Evolutionary conservation across 768 basidiomycete genomes (phyloP).

Genomic region (Ramaria sp.): DNA sequence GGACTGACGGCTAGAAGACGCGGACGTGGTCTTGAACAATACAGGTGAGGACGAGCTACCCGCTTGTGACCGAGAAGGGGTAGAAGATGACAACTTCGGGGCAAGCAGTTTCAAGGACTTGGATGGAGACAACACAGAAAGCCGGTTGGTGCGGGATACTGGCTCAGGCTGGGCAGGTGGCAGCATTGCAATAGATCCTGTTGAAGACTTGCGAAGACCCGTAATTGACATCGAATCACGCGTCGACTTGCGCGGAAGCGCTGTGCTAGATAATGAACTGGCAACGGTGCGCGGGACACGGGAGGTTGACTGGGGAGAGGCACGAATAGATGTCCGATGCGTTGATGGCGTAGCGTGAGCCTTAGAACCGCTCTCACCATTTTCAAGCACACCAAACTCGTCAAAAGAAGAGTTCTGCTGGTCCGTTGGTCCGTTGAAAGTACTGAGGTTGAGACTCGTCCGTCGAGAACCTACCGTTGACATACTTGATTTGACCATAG

Average conservation of each 20-base stretch:
- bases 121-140: constrained; percentile 78
- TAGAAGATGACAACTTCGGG: constrained; percentile 61
- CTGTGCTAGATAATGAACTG: constrained; percentile 29
- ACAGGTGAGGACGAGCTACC: constrained; percentile 39
- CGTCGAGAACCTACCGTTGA: constrained; percentile 41
- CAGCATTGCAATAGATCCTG: constrained; percentile 59
- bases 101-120: constrained; percentile 72
- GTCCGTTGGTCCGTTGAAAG: constrained; percentile 37
- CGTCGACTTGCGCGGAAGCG: constrained; percentile 51
- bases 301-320: constrained; percentile 51
- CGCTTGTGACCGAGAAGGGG: constrained; percentile 42
- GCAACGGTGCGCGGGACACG: constrained; percentile 59
- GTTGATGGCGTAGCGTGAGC: constrained; percentile 26
- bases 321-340: constrained; percentile 48
- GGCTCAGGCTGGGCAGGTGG: constrained; percentile 21
- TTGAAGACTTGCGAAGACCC: constrained; percentile 72
- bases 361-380: constrained; percentile 31
- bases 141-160: constrained; percentile 43
- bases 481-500: constrained; percentile 42
- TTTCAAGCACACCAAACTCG: constrained; percentile 78
- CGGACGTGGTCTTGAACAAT: constrained; percentile 34
- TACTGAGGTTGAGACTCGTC: constrained; percentile 48
- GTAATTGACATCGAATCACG: constrained; percentile 75
- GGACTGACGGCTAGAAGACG: constrained; percentile 56
- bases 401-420: constrained; percentile 41